Evolutionary conservation across 345 rosid genomes (phyloP).

Genomic region (Populus simonii): DNA sequence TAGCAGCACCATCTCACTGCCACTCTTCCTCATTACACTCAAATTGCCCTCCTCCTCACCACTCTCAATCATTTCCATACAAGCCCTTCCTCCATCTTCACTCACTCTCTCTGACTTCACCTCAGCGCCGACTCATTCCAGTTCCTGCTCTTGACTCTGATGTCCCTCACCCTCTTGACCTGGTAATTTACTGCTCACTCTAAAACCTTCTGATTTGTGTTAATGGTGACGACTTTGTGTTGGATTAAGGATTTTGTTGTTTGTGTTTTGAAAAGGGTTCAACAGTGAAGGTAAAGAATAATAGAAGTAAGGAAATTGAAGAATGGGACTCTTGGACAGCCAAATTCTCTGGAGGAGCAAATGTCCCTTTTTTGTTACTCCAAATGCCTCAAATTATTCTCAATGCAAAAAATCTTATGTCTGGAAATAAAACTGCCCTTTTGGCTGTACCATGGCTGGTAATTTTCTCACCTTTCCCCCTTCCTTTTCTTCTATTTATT

Average conservation of each 20-base stretch:
- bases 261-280: slow-evolving; percentile 35
- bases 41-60: slow-evolving; percentile 5
- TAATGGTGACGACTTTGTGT: too few relatives aligned
- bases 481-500: neutral
- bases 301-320: slow-evolving; percentile 28
- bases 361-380: slow-evolving; percentile 70
- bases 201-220: too few relatives aligned
- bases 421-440: slow-evolving; percentile 77
- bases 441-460: slow-evolving; percentile 93
- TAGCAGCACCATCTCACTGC: neutral
- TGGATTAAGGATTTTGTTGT: neutral
- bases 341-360: slow-evolving; percentile 66
- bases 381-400: slow-evolving; percentile 92
- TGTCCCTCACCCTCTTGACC: slow-evolving; percentile 45
- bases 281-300: slow-evolving; percentile 25
- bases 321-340: slow-evolving; percentile 89
- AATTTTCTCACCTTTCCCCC: neutral
- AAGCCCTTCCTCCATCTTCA: slow-evolving; percentile 5
- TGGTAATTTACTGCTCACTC: slow-evolving; percentile 28
- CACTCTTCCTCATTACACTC: slow-evolving; percentile 1
- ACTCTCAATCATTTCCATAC: slow-evolving; percentile 13
- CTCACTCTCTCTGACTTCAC: slow-evolving; percentile 29
- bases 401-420: slow-evolving; percentile 69
- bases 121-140: slow-evolving; percentile 37
- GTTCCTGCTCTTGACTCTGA: slow-evolving; percentile 53